Conservation (phyloP, 495 filamentous ascomycete genomes). For the Physcia stellaris region DNA sequence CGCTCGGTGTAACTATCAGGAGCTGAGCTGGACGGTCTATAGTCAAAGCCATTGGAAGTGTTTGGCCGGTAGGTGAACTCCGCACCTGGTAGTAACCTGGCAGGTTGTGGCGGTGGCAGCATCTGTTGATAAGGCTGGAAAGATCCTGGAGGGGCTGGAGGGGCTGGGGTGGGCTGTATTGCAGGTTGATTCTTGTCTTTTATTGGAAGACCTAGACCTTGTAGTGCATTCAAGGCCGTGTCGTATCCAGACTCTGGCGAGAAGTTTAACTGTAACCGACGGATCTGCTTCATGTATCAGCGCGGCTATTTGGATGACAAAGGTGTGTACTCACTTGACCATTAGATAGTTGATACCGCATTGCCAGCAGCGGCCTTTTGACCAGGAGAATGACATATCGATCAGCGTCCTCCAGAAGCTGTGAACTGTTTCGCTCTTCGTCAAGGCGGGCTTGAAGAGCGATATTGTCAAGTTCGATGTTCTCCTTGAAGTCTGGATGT, state of each 20-base stretch:
- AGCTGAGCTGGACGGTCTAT: slow-evolving; percentile 6
- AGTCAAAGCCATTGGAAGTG: slow-evolving; percentile 2
- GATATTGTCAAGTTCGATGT: slow-evolving; percentile 12
- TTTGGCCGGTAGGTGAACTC: not conserved
- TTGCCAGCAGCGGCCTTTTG: slow-evolving; percentile 8
- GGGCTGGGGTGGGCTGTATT: not conserved
- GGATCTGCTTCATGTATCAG: slow-evolving; percentile 5
- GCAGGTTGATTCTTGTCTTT: slow-evolving; percentile 4
- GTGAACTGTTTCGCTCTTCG: slow-evolving; percentile 3
- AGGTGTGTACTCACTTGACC: slow-evolving; percentile 6
- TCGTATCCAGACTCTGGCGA: slow-evolving; percentile 6
- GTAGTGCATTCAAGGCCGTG: slow-evolving; percentile 3
- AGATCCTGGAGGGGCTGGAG: not conserved
- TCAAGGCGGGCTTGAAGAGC: slow-evolving; percentile 8
- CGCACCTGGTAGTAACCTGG: not conserved
- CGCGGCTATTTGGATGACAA: not conserved
- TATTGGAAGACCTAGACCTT: slow-evolving; percentile 10
- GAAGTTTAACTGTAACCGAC: slow-evolving; percentile 15
- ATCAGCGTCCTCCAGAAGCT: slow-evolving; percentile 6
- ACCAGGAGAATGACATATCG: slow-evolving; percentile 7
- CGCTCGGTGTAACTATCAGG: slow-evolving; percentile 1
- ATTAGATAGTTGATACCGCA: slow-evolving; percentile 12
- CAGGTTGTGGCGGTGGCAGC: not conserved
- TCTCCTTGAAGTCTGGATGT: slow-evolving; percentile 7
- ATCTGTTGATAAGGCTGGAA: not conserved